Evolutionary conservation across 2,329 filamentous ascomycete species (phyloP).

Genomic region (Colletotrichum musicola): DNA sequence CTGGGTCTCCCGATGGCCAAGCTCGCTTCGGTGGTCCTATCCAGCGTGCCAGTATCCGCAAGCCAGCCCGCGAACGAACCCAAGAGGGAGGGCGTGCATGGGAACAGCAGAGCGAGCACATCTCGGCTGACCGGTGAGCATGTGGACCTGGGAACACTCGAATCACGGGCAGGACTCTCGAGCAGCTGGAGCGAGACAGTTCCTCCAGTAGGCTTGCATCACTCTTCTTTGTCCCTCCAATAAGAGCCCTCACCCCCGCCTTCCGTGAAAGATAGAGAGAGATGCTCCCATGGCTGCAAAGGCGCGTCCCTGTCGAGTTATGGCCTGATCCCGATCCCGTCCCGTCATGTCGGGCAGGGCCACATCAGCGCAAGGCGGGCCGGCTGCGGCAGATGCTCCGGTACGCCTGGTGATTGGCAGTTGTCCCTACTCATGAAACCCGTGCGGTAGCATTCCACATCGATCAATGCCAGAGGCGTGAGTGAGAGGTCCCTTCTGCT

Average conservation of each 20-base stretch:
- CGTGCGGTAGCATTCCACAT: too few species aligned
- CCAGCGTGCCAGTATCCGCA: background rate
- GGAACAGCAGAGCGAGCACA: background rate
- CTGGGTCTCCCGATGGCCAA: background rate
- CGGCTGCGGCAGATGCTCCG: background rate
- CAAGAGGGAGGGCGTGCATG: background rate
- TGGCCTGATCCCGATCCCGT: conserved; percentile 22
- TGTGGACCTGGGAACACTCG: conserved; percentile 21
- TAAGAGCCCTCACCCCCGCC: background rate
- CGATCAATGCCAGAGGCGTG: too few species aligned
- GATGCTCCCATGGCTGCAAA: background rate
- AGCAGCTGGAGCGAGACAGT: conserved; percentile 16
- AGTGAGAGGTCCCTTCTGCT: too few species aligned
- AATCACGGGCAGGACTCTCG: too few species aligned
- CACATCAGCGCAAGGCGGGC: conserved; percentile 25
- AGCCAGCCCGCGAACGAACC: background rate
- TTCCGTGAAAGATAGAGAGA: background rate
- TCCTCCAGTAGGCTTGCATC: conserved; percentile 2
- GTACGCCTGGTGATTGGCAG: background rate
- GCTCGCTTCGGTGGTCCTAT: background rate
- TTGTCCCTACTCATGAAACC: background rate
- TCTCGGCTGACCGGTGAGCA: conserved; percentile 15
- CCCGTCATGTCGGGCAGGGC: conserved; percentile 15
- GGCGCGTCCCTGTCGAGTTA: background rate
- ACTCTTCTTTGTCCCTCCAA: background rate